A percentile compares a stretch with the other conserved stretches of the same genome.
Evolutionary conservation across 1,139 yeast genomes (phyloP).

Genomic region (Pichia cactophila): DNA sequence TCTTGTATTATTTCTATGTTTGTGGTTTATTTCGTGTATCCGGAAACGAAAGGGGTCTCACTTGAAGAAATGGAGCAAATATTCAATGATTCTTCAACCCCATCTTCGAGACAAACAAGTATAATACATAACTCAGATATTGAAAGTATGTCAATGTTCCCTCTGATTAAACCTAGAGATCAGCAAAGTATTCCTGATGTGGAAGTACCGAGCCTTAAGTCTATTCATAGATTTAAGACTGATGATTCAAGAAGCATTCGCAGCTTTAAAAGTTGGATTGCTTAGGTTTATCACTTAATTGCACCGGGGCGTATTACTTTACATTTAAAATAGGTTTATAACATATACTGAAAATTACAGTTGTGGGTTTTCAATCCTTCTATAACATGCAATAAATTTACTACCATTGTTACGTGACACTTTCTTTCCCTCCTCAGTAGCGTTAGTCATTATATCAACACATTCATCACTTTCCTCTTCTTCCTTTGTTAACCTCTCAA

Average conservation of each 20-base stretch:
- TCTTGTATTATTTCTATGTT: conserved; percentile 69
- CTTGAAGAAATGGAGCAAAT: conserved; percentile 83
- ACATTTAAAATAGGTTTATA: background rate
- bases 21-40: conserved; percentile 62
- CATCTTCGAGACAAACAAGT: conserved; percentile 14
- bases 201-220: conserved; percentile 38
- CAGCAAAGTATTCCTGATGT: conserved; percentile 23
- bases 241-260: conserved; percentile 29
- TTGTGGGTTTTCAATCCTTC: conserved; percentile 56
- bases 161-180: background rate
- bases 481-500: conserved; percentile 67
- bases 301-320: too few relatives aligned
- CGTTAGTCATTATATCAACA: conserved; percentile 77
- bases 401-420: conserved; percentile 83
- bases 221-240: conserved; percentile 30
- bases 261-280: conserved; percentile 30
- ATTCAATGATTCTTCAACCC: conserved; percentile 39
- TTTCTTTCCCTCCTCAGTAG: conserved; percentile 97
- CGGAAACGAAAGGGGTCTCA: conserved; percentile 85
- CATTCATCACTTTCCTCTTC: conserved; percentile 80
- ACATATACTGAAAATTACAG: conserved; percentile 8
- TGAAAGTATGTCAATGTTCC: background rate
- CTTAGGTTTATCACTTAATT: background rate
- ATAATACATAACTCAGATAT: background rate
- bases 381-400: conserved; percentile 84